Evolutionary conservation across 768 basidiomycete genomes (phyloP), one percentile per base, ranked within the genome.

Genomic region (Suillus fuscotomentosus): DNA sequence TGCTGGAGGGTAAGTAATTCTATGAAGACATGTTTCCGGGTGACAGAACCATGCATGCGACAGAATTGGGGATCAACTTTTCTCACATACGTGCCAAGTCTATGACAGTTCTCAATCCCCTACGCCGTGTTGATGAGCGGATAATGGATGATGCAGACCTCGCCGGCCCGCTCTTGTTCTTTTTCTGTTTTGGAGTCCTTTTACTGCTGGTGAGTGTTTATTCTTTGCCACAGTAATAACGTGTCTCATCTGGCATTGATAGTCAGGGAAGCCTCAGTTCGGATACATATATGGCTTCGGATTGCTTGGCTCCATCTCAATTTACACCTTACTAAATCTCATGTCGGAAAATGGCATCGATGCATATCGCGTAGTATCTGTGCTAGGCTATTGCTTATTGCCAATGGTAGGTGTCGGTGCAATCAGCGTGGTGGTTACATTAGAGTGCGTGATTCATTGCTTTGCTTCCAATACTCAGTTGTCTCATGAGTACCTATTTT

Each of bases 121-220:
- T 99, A 24, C 84, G 86, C 64, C 82, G 82, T 59, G 86, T 96
- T 39, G 90, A 97, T 66, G 92, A 91, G 67, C 90, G 85, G 64
- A 99, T 99, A 65, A 99, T 99, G 97, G 97, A 99, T 76, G 97
- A 99, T 70, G 96, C 97, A 24, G 97, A 99, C 78, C 84, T 99
- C 38, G 95, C 97, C 10, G 97, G 97, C 0, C 97, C 97, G 10
- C 86, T 98, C 54, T 86, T 98, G 6, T 98, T 98, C 79, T 90
- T 90, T 73, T 94, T 99, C 75, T 93, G 93, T 70, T 99, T 99
- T 75, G 97, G 90, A 14, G 90, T 92, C 48, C 94, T 92, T 72
- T 84, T 99, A 2, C 86, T 99, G 59, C 86, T 99, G 66, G 97
- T 98, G 63, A 72, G 95, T 87, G 31, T 17, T 56, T 47, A 31